Percentiles rank a stretch among this genome's conserved stretches.
Evolutionary conservation across 345 rosid species (phyloP).

Genomic region (Rhodamnia rubescens): DNA sequence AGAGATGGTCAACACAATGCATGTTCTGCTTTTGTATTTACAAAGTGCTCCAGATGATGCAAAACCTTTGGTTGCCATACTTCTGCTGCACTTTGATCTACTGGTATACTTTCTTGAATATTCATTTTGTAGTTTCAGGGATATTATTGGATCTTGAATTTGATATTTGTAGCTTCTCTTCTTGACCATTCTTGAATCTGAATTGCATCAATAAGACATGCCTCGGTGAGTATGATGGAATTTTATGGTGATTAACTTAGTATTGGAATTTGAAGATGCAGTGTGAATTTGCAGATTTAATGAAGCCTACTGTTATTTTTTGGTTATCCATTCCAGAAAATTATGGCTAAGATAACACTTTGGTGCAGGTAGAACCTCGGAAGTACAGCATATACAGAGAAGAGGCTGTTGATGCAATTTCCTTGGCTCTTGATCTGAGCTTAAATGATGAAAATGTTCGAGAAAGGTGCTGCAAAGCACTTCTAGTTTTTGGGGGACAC

Average conservation of each 20-base stretch:
- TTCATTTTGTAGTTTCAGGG: background rate
- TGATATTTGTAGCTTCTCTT: background rate
- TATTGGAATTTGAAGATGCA: background rate
- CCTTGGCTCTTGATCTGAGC: slow-evolving; percentile 26
- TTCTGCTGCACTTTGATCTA: slow-evolving; percentile 39
- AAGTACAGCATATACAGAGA: slow-evolving; percentile 39
- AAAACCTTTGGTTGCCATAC: slow-evolving; percentile 33
- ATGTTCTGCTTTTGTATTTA: slow-evolving; percentile 31
- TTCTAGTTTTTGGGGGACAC: slow-evolving; percentile 29
- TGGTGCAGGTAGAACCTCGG: slow-evolving; percentile 32
- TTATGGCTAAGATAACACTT: background rate
- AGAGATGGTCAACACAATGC: slow-evolving; percentile 31
- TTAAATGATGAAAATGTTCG: slow-evolving; percentile 18
- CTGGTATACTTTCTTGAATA: slow-evolving; percentile 15
- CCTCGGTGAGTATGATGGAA: background rate
- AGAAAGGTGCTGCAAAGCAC: slow-evolving; percentile 38
- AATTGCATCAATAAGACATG: background rate
- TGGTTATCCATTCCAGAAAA: background rate
- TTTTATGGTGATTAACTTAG: background rate
- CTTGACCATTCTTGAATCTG: background rate
- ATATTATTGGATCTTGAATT: background rate
- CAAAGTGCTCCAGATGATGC: slow-evolving; percentile 23
- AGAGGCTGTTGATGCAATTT: slow-evolving; percentile 43
- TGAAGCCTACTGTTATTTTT: background rate
- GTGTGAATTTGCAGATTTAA: background rate